These are phyloP conservation scores for Vigna hirtella DNA, from an alignment of 306 rosid genomes.

Conservation along the genomic window DNA sequence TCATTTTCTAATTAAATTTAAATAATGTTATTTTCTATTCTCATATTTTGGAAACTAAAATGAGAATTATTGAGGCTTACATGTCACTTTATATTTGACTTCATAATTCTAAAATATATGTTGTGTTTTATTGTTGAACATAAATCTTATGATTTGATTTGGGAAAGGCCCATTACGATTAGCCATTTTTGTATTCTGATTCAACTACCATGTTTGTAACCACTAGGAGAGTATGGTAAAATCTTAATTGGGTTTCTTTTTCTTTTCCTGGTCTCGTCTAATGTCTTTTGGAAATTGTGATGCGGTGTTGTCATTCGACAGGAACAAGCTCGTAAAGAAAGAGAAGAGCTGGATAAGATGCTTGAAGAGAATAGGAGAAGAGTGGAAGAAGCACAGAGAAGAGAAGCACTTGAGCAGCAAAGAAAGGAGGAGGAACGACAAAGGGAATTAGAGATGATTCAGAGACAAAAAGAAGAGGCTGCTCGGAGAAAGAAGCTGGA, in stretches of 20 bases:
- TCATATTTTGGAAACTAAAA: too few species aligned
- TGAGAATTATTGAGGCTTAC: too few species aligned
- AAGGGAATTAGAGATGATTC: conserved; percentile 80
- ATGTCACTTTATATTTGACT: too few species aligned
- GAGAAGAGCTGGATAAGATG: conserved; percentile 90
- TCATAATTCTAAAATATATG: too few species aligned
- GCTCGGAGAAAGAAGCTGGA: conserved; percentile 77
- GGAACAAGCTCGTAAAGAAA: conserved; percentile 88
- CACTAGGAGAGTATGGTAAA: conserved; percentile 1
- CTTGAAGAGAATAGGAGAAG: conserved; percentile 92
- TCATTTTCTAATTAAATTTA: too few species aligned
- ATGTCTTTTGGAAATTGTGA: conserved; percentile 25
- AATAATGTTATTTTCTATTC: too few species aligned
- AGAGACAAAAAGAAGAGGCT: conserved; percentile 87
- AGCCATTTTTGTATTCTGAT: too few species aligned
- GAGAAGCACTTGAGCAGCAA: conserved; percentile 89
- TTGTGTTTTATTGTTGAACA: too few species aligned
- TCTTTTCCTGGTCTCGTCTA: background rate
- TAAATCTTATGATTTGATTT: too few species aligned
- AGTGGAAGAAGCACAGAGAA: conserved; percentile 90
- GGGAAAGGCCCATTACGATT: too few species aligned
- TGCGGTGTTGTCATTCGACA: conserved; percentile 42
- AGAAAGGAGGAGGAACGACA: conserved; percentile 92
- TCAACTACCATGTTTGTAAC: background rate
- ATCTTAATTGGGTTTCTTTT: conserved; percentile 12